A percentile compares a stretch with the other conserved stretches of the same genome.
These are phyloP conservation scores for Coemansia sp. DNA, from an alignment of 192 early-diverging fungal genomes.

Conservation along the genomic window DNA sequence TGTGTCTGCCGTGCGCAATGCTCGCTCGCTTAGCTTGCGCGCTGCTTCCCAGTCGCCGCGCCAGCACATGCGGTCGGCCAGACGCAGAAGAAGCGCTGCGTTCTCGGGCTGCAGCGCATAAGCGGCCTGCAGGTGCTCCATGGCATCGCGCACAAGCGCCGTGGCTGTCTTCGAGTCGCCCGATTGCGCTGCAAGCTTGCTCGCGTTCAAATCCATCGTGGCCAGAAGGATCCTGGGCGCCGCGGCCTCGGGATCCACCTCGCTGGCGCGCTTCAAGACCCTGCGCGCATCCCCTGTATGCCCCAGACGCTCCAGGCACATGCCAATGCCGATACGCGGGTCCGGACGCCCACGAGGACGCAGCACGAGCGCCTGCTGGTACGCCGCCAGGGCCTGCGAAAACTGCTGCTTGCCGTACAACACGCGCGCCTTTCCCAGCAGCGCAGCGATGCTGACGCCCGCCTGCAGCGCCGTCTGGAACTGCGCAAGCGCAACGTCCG, in stretches of 20 bases:
- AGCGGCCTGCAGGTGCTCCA: conserved; percentile 32
- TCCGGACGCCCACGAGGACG: conserved; percentile 63
- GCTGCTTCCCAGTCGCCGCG: conserved; percentile 46
- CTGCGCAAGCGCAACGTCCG: conserved; percentile 42
- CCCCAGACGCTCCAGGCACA: conserved; percentile 76
- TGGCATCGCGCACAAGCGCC: conserved; percentile 14
- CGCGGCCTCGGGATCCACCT: conserved; percentile 63
- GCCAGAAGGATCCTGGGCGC: conserved; percentile 72
- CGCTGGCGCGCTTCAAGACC: conserved; percentile 68
- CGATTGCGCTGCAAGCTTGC: conserved; percentile 41
- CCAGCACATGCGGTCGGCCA: conserved; percentile 59
- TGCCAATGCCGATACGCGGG: conserved; percentile 78
- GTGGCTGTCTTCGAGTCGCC: not conserved
- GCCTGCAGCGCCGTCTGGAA: conserved; percentile 53
- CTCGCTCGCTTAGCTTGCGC: conserved; percentile 45
- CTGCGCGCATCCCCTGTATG: conserved; percentile 64
- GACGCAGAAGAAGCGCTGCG: conserved; percentile 40
- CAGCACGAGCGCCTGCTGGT: conserved; percentile 70
- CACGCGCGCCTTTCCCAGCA: conserved; percentile 60
- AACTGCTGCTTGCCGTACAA: conserved; percentile 64
- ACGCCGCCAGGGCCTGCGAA: conserved; percentile 64
- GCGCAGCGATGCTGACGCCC: conserved; percentile 53
- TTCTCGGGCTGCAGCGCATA: conserved; percentile 32
- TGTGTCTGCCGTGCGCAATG: conserved; percentile 47
- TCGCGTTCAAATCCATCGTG: conserved; percentile 75